These are phyloP conservation scores for Boletus calvinii DNA, from an alignment of 1,284 basidiomycete genomes.

Conservation along the genomic window DNA sequence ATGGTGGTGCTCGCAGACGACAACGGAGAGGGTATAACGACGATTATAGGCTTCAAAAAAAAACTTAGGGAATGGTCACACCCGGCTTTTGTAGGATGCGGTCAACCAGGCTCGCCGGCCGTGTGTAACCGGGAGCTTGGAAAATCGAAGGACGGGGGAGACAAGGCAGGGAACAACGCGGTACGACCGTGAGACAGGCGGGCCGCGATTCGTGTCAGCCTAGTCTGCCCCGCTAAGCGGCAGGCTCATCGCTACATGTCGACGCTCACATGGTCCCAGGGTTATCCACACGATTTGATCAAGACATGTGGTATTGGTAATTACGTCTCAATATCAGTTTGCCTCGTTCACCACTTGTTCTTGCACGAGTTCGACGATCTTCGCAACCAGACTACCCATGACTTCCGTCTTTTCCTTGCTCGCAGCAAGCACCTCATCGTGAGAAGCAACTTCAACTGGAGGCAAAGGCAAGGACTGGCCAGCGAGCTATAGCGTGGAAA, in stretches of 20 bases:
- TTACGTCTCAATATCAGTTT: slow-evolving; percentile 11
- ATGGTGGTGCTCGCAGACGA: slow-evolving; percentile 6
- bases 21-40: slow-evolving; percentile 18
- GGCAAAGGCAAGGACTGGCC: slow-evolving; percentile 51
- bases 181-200: slow-evolving; percentile 26
- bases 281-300: background rate
- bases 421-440: slow-evolving; percentile 77
- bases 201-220: slow-evolving; percentile 3
- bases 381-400: slow-evolving; percentile 66
- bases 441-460: slow-evolving; percentile 59
- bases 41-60: slow-evolving; percentile 1
- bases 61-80: background rate
- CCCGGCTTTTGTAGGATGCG: slow-evolving; percentile 23
- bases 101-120: slow-evolving; percentile 18
- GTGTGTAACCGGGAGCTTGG: slow-evolving; percentile 19
- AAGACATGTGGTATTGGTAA: background rate
- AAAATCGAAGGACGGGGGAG: slow-evolving; percentile 2
- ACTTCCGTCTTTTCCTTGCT: slow-evolving; percentile 68
- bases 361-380: slow-evolving; percentile 50
- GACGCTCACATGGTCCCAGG: background rate
- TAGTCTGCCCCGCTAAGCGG: no score
- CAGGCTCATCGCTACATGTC: background rate
- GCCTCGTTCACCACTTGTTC: slow-evolving; percentile 13
- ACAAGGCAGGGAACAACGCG: slow-evolving; percentile 20
- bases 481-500: slow-evolving; percentile 47